phyloP scores from a whole-genome alignment of 805 yeast genomes.

The Cyberlindnera lachancei region DNA sequence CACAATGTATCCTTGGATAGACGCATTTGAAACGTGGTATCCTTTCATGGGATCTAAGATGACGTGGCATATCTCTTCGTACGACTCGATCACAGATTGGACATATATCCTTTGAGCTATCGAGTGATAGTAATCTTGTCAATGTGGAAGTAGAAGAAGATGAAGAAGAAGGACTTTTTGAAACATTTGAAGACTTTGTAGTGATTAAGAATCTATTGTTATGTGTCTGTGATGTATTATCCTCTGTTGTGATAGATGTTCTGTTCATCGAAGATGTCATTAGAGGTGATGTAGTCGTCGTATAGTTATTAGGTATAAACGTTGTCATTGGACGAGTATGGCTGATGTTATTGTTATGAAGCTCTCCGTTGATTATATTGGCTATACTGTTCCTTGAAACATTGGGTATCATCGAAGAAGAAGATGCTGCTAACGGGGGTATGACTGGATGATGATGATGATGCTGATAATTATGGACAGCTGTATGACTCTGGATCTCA shows the following conservation, averaged over 20 bases:
- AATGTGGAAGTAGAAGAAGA: neutral
- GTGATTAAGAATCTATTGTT: no score
- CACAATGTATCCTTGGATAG: neutral
- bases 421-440: no score
- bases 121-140: neutral
- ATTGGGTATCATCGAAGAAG: no score
- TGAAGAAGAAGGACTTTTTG: neutral
- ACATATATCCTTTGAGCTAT: no score
- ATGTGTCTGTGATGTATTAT: neutral
- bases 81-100: neutral
- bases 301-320: no score
- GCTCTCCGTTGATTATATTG: no score
- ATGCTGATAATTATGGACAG: no score
- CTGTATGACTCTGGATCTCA: neutral
- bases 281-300: neutral
- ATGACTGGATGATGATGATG: neutral
- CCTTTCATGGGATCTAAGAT: neutral
- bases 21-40: neutral
- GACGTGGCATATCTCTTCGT: neutral
- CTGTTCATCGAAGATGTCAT: neutral
- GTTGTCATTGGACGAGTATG: no score
- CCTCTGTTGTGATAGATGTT: neutral
- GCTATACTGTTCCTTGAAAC: no score
- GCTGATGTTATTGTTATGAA: no score
- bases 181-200: neutral